These are phyloP conservation scores for Ogataea sp. DNA, from an alignment of 805 yeast genomes.

Conservation along the genomic window DNA sequence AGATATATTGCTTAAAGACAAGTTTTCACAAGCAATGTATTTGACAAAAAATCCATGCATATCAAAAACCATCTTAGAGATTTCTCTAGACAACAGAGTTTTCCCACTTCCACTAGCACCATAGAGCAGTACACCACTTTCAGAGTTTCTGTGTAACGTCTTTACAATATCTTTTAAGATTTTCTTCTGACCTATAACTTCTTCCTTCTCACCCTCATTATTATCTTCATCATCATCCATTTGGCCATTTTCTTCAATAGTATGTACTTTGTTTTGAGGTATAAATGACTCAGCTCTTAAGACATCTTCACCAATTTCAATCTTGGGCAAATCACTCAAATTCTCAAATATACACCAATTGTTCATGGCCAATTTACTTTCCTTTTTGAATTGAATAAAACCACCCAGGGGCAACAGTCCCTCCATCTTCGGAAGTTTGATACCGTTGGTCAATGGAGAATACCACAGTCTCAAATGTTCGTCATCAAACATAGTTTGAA, in stretches of 20 bases:
- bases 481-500: slow-evolving; percentile 6
- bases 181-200: slow-evolving; percentile 52
- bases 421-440: slow-evolving; percentile 42
- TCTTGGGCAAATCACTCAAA: slow-evolving; percentile 7
- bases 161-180: slow-evolving; percentile 31
- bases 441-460: slow-evolving; percentile 39
- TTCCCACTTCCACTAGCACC: slow-evolving; percentile 86
- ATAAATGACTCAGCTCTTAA: slow-evolving; percentile 36
- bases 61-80: slow-evolving; percentile 28
- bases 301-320: slow-evolving; percentile 46
- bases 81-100: slow-evolving; percentile 39
- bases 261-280: slow-evolving; percentile 4
- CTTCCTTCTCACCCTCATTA: not conserved
- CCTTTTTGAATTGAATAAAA: slow-evolving; percentile 37
- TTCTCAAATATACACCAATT: slow-evolving; percentile 21
- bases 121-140: slow-evolving; percentile 50
- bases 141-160: slow-evolving; percentile 32
- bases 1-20: slow-evolving; percentile 35
- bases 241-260: slow-evolving; percentile 4
- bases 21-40: slow-evolving; percentile 43
- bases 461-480: slow-evolving; percentile 6
- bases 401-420: slow-evolving; percentile 52
- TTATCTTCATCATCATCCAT: not conserved
- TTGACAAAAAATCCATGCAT: slow-evolving; percentile 38
- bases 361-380: not conserved